Percentiles rank a stretch among this genome's conserved stretches.
Conservation (phyloP, 2,329 filamentous ascomycete species). For the Pseudofabraea citricarpa region DNA sequence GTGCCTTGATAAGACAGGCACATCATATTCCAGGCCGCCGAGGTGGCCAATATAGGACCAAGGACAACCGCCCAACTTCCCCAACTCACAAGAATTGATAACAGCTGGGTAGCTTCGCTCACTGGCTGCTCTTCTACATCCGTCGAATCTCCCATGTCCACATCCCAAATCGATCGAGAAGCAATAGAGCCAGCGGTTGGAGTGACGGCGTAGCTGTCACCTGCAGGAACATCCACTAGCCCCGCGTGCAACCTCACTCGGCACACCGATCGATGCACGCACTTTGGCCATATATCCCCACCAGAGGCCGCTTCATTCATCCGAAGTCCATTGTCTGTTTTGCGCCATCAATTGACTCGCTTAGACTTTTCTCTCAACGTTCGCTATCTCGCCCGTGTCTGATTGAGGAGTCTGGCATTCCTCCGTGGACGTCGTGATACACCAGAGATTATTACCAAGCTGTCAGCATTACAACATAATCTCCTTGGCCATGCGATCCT, state of each 20-base stretch:
- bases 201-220: constrained; percentile 21
- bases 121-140: constrained; percentile 6
- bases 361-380: constrained; percentile 11
- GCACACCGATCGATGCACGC: constrained; percentile 17
- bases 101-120: too few species aligned
- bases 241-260: constrained; percentile 11
- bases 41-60: constrained; percentile 19
- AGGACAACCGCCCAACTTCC: constrained; percentile 18
- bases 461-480: too few species aligned
- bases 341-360: constrained; percentile 1
- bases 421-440: too few species aligned
- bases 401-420: constrained; percentile 33
- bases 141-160: constrained; percentile 9
- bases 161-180: constrained; percentile 14
- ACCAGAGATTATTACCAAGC: too few species aligned
- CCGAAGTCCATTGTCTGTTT: constrained; percentile 9
- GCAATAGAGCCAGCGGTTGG: constrained; percentile 27
- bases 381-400: constrained; percentile 23
- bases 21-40: constrained; percentile 6
- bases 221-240: constrained; percentile 22
- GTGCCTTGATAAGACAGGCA: constrained; percentile 20
- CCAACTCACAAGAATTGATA: not conserved
- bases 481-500: too few species aligned
- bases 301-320: constrained; percentile 19
- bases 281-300: constrained; percentile 14